Base-by-base conservation (phyloP, 1,284 basidiomycete species). In the Waitea zeae region DNA sequence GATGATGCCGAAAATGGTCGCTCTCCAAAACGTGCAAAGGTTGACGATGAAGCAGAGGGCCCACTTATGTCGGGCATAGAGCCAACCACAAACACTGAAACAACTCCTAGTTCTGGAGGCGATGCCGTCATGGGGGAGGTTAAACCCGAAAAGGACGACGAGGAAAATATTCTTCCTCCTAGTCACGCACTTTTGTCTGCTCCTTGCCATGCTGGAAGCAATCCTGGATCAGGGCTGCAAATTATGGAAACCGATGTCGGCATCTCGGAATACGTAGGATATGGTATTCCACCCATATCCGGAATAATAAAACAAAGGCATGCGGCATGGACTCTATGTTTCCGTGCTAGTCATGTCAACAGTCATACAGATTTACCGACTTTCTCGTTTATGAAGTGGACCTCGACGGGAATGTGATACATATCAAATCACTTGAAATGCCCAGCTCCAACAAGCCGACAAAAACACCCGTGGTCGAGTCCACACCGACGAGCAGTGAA, bases 301-400 rank as follows among this genome's bases (percentile, higher is more conserved):
- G 90, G 86, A 5, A 90, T 95, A 47, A 93, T 96, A 53, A 96
- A 96, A 56, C 89, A 95, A 57, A 66, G 89, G 89, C 88, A 41
- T 9, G 24, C 40, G 63, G 44, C 4, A 7, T 24, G 13, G 19
- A 26, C 4, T 3, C 36, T 34, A 33, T 19, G 31, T 31, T 34
- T 31, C 13, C 35, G 27, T 31, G 35, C 39, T n/a, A 28, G 42
- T n/a, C 30, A 26, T 28, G 15, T 32, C 33, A 36, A 39, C 36
- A 36, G 24, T 31, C 17, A 12, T 41, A 18, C 42, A 93, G 90
- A 46, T 95, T 95, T 52, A 90, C 89, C 26, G 90, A 96, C 56
- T 96, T 96, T 50, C 49, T 95, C 42, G 90, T 96, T 17, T 81
- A 70, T 48, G 90, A 96, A 56, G 77, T 96, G 30, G 74, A 84